phyloP scores from a whole-genome alignment of 805 yeast genomes.

The Wickerhamiella sergipiensis region DNA sequence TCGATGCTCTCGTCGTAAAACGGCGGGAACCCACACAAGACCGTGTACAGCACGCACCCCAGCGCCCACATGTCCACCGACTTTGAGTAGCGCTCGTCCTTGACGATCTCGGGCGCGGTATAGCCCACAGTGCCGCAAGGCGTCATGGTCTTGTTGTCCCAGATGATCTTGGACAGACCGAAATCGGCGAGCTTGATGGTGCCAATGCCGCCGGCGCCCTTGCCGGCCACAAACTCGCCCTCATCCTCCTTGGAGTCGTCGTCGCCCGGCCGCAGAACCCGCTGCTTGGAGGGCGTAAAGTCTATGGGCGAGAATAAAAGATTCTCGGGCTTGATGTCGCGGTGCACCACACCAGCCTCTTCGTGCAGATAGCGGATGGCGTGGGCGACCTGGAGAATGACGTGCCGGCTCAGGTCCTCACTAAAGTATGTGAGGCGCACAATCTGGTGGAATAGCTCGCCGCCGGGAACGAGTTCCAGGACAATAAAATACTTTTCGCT shows the following conservation, averaged over 20 bases:
- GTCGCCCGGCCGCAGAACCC: conserved; percentile 26
- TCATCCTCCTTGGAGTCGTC: conserved; percentile 56
- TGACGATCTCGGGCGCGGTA: conserved; percentile 95
- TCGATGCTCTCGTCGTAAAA: conserved; percentile 79
- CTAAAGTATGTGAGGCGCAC: conserved; percentile 64
- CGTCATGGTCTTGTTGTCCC: conserved; percentile 81
- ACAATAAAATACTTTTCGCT: conserved; percentile 43
- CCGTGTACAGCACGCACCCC: conserved; percentile 88
- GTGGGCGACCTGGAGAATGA: conserved; percentile 55
- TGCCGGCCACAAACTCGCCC: conserved; percentile 63
- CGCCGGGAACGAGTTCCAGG: conserved; percentile 59
- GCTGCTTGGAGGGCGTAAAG: conserved; percentile 26
- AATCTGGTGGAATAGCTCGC: conserved; percentile 69
- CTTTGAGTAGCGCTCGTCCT: conserved; percentile 82
- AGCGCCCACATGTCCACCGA: conserved; percentile 98
- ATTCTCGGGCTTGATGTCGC: conserved; percentile 77
- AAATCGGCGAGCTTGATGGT: conserved; percentile 85
- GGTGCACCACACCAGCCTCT: conserved; percentile 56
- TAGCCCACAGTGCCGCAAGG: conserved; percentile 99
- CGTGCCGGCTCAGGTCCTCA: conserved; percentile 59
- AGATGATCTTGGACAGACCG: conserved; percentile 82
- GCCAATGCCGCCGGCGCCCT: conserved; percentile 93
- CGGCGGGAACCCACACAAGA: conserved; percentile 95
- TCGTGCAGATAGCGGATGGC: conserved; percentile 62
- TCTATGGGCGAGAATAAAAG: conserved; percentile 47